These are phyloP conservation scores for Colletotrichum sojae DNA, from an alignment of 2,329 filamentous ascomycete genomes.

Conservation along the genomic window DNA sequence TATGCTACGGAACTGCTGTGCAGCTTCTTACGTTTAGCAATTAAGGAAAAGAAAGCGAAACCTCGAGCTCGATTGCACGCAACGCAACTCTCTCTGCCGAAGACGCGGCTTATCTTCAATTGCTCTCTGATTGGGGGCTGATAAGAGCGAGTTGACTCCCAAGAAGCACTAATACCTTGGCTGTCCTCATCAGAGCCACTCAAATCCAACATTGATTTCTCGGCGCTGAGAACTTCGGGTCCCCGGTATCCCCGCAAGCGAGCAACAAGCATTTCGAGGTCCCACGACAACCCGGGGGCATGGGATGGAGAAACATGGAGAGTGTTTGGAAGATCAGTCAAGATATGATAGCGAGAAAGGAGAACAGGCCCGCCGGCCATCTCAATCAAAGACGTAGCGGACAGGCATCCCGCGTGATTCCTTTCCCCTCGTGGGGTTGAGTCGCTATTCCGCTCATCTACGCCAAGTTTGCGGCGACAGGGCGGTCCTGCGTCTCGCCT, in stretches of 20 bases:
- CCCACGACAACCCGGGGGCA: background rate
- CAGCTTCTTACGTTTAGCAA: background rate
- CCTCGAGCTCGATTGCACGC: background rate
- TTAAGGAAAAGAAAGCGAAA: background rate
- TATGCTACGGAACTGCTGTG: no score
- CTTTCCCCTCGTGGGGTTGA: background rate
- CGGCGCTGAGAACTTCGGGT: background rate
- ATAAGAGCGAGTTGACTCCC: slow-evolving; percentile 32
- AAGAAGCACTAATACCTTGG: slow-evolving; percentile 36
- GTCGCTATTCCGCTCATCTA: background rate
- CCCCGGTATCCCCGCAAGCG: background rate
- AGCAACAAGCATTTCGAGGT: slow-evolving; percentile 23
- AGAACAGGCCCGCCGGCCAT: background rate
- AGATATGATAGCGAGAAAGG: background rate
- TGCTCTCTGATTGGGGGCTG: slow-evolving; percentile 27
- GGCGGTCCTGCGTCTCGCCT: background rate
- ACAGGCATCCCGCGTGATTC: background rate
- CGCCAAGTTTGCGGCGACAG: slow-evolving; percentile 19
- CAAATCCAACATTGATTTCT: background rate
- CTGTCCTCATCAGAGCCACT: slow-evolving; percentile 11
- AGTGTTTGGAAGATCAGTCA: no score
- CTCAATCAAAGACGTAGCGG: background rate
- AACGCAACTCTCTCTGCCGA: background rate
- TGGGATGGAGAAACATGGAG: no score
- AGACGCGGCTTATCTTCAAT: slow-evolving; percentile 7